Conservation (phyloP, 225 moss, liverwort and hornwort genomes). For the Physcomitrium patens region DNA sequence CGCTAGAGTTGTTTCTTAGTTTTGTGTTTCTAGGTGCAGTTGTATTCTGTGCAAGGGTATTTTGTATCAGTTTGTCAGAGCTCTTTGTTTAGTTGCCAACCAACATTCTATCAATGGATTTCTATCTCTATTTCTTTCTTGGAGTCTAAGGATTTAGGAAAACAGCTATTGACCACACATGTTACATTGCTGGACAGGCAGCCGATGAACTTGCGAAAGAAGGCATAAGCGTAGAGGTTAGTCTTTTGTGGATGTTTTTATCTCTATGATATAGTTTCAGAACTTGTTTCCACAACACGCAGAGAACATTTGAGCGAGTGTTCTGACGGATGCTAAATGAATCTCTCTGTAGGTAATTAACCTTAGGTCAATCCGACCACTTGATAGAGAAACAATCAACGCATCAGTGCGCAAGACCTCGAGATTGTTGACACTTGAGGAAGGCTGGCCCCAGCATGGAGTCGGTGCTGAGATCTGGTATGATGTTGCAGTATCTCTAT, state of each 20-base stretch:
- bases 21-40: neutral
- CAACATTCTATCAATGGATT: neutral
- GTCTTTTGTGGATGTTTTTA: neutral
- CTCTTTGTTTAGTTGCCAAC: neutral
- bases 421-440: constrained; percentile 91
- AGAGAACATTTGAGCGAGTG: neutral
- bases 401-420: constrained; percentile 92
- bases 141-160: constrained; percentile 5
- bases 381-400: constrained; percentile 90
- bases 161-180: neutral
- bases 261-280: neutral
- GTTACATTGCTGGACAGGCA: constrained; percentile 49
- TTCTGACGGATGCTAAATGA: constrained; percentile 20
- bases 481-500: constrained; percentile 5
- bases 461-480: constrained; percentile 95
- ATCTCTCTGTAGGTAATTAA: constrained; percentile 70
- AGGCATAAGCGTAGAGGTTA: constrained; percentile 90
- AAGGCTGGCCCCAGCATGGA: constrained; percentile 99
- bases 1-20: too few species aligned
- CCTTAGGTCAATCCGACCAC: constrained; percentile 85
- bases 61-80: neutral
- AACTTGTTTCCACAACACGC: neutral
- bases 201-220: constrained; percentile 94
- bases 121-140: neutral
- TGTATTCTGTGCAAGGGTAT: neutral